Evolutionary conservation across 179 eudicot species (phyloP), one percentile per base, ranked within the genome.

Genomic region (Carnegiea gigantea): DNA sequence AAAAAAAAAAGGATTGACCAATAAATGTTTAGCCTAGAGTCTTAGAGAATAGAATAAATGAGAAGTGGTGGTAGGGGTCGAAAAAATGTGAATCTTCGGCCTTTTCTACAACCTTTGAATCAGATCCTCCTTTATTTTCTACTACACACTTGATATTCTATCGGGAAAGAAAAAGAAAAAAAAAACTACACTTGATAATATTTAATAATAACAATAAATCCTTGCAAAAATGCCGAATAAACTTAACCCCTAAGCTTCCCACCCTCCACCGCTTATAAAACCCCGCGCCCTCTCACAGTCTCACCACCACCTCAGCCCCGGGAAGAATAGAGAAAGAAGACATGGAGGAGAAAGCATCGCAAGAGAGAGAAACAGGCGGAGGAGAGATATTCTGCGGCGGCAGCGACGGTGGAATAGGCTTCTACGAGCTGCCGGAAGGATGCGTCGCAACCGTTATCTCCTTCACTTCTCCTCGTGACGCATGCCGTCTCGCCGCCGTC

Each of bases 381-480:
- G 74, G 49, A 9, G 59, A 40, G 49, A 38, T 14, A 20, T 40
- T 75, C 13, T 54, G 20, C 33, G 33, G 33, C 33, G 33, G 33
- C 33, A 30, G 33, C 33, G 33, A 33, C 70, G 48, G 9, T 21
- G 79, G 80, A 57, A 62, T 49, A 0, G 84, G 68, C 46, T 76
- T 86, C 77, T 62, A 67, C 75, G 79, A 65, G 40, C 49, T 92
- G 71, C 89, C 95, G 4, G 94, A 88, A 81, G 91, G 85, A 1
- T 87, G 89, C 60, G 40, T 89, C 70, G 82, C 93, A 2, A 79
- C 84, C n/a, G 87, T 90, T 12, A 73, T 91, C 11, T 84, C 89
- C 0, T 79, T 82, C 33, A 91, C 93, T 0, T 59, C 87, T 1
- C 90, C 93, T 14, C 70, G 77, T 6, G 97, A 92, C 57, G 91